Evolutionary conservation across 2,329 filamentous ascomycete species (phyloP), one percentile per base, ranked within the genome.

Genomic region (Paecilomyces formosus): DNA sequence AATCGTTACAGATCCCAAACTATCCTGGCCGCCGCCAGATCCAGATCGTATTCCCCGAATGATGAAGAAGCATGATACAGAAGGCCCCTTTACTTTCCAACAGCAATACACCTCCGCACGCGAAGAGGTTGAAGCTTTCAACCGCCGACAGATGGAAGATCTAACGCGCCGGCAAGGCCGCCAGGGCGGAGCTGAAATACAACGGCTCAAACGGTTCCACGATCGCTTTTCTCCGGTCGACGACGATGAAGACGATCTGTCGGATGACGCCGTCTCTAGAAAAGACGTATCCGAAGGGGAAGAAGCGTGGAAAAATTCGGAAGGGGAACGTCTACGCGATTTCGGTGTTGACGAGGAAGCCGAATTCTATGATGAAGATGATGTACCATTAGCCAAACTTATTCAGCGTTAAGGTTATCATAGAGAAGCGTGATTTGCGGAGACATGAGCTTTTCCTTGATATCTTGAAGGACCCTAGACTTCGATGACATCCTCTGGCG

Each of bases 321-420:
- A 87, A 65, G 85, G 85, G 3, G 85, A 87, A 62, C 72, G 83
- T 21, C 71, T 88, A 22, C 74, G 80, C 18, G 85, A 88, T 62
- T 88, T 86, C 66, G 85, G 85, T 0, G 82, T 88, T 3, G 85
- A 87, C 65, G 85, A 87, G 67, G 82, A 85, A 30, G 78, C 79
- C 1, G 85, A 87, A 61, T 86, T 86, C 58, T 86, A 85, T 63
- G 84, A 86, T 62, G 81, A 84, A 58, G 85, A 87, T 60, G 80
- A 86, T 64, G 68, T 86, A 13, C 85, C 85, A 1, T 68, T 88
- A 55, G 79, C 61, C 22, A 55, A 57, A 50, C 54, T 62, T 7
- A 57, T 50, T 35, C 51, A 30, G 21, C 30, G 24, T 33, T 3
- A 35, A 55, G 39, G 50, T 4, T 11, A 45, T 18, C 2, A 21